Percentiles rank a stretch among this genome's conserved stretches.
Evolutionary conservation across 257 asterid genomes (phyloP).

Genomic region (Fraxinus cuspidata): DNA sequence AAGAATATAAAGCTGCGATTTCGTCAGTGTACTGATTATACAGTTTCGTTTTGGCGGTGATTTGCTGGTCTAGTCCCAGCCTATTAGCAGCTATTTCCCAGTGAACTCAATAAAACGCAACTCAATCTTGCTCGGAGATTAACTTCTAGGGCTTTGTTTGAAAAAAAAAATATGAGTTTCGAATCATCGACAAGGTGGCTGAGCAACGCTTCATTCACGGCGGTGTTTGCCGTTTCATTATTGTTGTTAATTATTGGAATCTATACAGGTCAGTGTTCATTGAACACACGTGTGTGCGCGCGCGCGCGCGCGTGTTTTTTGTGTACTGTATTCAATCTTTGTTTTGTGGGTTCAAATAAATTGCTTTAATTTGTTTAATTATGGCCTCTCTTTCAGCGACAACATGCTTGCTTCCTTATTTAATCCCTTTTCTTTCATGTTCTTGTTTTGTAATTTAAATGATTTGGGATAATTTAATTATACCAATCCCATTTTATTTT

Average conservation of each 20-base stretch:
- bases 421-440: not conserved
- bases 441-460: not conserved
- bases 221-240: constrained; percentile 16
- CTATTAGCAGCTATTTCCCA: constrained; percentile 29
- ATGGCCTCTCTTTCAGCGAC: not conserved
- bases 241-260: constrained; percentile 32
- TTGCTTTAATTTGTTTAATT: not conserved
- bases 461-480: too few relatives aligned
- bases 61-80: constrained; percentile 30
- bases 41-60: constrained; percentile 32
- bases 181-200: constrained; percentile 30
- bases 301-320: not conserved
- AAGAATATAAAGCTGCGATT: constrained; percentile 34
- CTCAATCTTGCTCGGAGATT: not conserved
- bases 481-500: not conserved
- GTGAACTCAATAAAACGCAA: constrained; percentile 8
- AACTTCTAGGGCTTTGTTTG: constrained; percentile 9
- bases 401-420: not conserved
- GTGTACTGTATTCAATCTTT: not conserved
- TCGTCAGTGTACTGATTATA: constrained; percentile 31
- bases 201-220: constrained; percentile 26
- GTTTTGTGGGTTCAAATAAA: not conserved
- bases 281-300: not conserved
- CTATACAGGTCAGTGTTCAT: constrained; percentile 35
- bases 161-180: constrained; percentile 27